Base-by-base conservation (phyloP, 2,329 filamentous ascomycete genomes). In the Leptographium radiaticola region DNA sequence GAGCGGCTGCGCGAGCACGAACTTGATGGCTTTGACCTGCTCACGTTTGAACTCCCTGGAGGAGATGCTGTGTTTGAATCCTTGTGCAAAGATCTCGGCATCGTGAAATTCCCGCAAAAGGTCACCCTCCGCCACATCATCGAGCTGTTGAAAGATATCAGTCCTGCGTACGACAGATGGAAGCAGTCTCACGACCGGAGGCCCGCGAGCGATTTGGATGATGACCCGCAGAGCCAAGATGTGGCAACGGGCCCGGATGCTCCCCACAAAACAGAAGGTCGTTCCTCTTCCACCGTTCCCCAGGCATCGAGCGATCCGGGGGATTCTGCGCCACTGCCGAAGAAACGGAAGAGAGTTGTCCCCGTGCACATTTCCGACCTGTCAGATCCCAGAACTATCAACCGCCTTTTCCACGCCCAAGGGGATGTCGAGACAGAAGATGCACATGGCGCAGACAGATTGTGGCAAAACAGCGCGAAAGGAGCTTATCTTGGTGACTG, bases 1-100 rank as follows among this genome's bases (percentile, higher is more conserved):
- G 62, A 64, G 20, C 70, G 69, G 6, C 66, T 94, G 6, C 70
- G 74, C 8, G 75, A 83, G 1, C 75, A 87, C 53, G 74, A 82
- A 9, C 71, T 91, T 6, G 79, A 83, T 53, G 87, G 87, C 1
- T 72, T 79, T 46, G 73, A 76, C 0, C 71, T 90, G 0, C 69
- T 91, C 1, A 79, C 75, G 0, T 75, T 68, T 30, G 71, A 75
- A 38, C 71, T 84, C 12, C 67, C 76, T 25, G 70, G 71, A 42
- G 58, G 63, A 2, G 43, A 13, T 2, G 55, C 40, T 1, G 68
- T 70, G 1, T 67, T 81, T 15, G 66, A 71, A 13, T 73, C 81
- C 38, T 65, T 81, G 15, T 72, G 71, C 59, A 57, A 65, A 4
- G 76, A 78, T 8, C 70, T 88, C 18, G 75, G 73, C 1, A 69